These are phyloP conservation scores for Debaryomyces hansenii DNA, from an alignment of 805 yeast genomes.

Conservation along the genomic window DNA sequence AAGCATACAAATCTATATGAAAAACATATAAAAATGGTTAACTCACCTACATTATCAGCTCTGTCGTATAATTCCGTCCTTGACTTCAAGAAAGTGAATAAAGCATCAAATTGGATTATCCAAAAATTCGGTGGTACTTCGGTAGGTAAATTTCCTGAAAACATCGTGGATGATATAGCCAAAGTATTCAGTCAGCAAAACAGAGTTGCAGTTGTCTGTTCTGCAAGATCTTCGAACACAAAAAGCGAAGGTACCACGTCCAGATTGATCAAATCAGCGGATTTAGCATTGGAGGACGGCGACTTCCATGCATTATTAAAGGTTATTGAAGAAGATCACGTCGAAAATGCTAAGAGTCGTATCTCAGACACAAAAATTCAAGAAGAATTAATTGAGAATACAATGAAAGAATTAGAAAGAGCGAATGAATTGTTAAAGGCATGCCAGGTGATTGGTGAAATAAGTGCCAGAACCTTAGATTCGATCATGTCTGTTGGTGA, in stretches of 20 bases:
- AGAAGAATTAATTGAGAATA: conserved; percentile 54
- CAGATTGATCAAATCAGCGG: conserved; percentile 81
- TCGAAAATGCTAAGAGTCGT: conserved; percentile 61
- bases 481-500: conserved; percentile 92
- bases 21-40: conserved; percentile 11
- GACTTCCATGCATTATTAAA: conserved; percentile 60
- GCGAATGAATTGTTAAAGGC: conserved; percentile 78
- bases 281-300: conserved; percentile 60
- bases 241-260: conserved; percentile 96
- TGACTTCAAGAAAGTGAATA: conserved; percentile 28
- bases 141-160: conserved; percentile 89
- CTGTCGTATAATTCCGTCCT: conserved; percentile 42
- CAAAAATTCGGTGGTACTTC: conserved; percentile 98
- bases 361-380: conserved; percentile 50
- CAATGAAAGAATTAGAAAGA: conserved; percentile 63
- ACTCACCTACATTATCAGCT: conserved; percentile 21
- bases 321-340: conserved; percentile 76
- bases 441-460: conserved; percentile 88
- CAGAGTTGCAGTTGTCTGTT: conserved; percentile 91
- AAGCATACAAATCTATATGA: not conserved
- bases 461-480: conserved; percentile 84
- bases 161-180: conserved; percentile 83
- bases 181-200: conserved; percentile 57
- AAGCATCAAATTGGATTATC: conserved; percentile 42
- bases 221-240: conserved; percentile 88